These are phyloP conservation scores for Drechslerella dactyloides DNA, from an alignment of 2,329 filamentous ascomycete genomes.

Conservation along the genomic window DNA sequence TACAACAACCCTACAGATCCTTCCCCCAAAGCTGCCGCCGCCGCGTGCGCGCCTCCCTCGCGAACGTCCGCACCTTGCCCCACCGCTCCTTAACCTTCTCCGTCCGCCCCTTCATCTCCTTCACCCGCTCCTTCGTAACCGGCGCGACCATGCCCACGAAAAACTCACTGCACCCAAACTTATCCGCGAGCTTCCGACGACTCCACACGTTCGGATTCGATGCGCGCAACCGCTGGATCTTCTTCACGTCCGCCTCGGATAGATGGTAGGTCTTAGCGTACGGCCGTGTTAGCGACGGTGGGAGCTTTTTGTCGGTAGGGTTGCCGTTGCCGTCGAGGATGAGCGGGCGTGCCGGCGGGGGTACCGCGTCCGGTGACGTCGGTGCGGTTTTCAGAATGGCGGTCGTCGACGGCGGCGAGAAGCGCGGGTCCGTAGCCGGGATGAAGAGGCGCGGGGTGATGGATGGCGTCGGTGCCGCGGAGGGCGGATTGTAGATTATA, in stretches of 20 bases:
- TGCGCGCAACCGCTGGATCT: conserved; percentile 66
- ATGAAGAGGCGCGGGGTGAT: conserved; percentile 71
- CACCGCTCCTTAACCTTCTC: conserved; percentile 67
- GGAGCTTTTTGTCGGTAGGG: conserved; percentile 56
- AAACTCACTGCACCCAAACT: conserved; percentile 68
- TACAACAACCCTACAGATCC: conserved; percentile 22
- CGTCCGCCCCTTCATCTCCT: conserved; percentile 61
- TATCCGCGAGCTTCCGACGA: conserved; percentile 66
- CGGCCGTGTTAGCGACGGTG: conserved; percentile 62
- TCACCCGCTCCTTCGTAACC: conserved; percentile 62
- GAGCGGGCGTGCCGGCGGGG: conserved; percentile 3
- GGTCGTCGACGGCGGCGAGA: conserved; percentile 6
- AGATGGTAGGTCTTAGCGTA: conserved; percentile 69
- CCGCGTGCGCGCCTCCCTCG: conserved; percentile 67
- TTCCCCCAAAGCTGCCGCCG: conserved; percentile 67
- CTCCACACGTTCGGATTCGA: conserved; percentile 68
- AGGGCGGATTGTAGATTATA: conserved; percentile 72
- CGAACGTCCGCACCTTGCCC: conserved; percentile 67
- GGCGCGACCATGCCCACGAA: conserved; percentile 68
- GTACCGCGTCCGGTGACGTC: conserved; percentile 52
- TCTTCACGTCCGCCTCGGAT: conserved; percentile 64
- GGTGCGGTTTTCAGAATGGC: conserved; percentile 53
- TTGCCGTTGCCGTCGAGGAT: background rate
- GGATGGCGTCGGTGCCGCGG: conserved; percentile 68
- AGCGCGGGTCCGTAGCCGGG: conserved; percentile 65